phyloP scores from a whole-genome alignment of 768 basidiomycete species.

The Crepidotus variabilis region DNA sequence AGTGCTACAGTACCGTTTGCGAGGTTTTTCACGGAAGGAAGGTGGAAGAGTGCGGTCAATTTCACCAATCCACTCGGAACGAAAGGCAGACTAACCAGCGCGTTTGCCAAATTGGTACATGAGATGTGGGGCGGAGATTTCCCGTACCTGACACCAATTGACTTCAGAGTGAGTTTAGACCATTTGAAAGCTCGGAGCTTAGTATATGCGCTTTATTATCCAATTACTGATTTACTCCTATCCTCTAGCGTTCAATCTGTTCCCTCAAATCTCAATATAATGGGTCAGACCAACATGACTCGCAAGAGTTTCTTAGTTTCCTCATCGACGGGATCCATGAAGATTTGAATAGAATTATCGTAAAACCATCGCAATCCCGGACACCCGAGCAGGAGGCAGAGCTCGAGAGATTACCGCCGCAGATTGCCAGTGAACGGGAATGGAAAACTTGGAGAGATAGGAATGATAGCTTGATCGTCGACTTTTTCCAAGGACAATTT shows the following conservation, averaged over 20 bases:
- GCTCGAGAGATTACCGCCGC: conserved; percentile 80
- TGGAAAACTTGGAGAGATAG: conserved; percentile 88
- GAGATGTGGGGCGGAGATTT: conserved; percentile 88
- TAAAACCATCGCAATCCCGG: conserved; percentile 59
- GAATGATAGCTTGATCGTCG: conserved; percentile 93
- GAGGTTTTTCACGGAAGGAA: conserved; percentile 84
- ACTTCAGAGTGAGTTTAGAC: conserved; percentile 67
- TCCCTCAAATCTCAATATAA: conserved; percentile 69
- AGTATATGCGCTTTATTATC: no score
- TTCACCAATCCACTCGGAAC: conserved; percentile 83
- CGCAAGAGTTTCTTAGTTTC: conserved; percentile 95
- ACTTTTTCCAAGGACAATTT: conserved; percentile 98
- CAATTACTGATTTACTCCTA: no score
- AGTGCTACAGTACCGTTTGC: conserved; percentile 93
- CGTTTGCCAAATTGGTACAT: conserved; percentile 80
- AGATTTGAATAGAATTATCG: conserved; percentile 78
- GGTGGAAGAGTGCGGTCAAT: conserved; percentile 84
- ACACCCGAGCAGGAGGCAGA: conserved; percentile 84
- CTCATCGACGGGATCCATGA: conserved; percentile 91
- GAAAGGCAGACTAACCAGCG: conserved; percentile 73
- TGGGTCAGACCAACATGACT: conserved; percentile 92
- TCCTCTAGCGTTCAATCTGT: conserved; percentile 34
- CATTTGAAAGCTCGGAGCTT: not conserved
- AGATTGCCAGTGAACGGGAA: conserved; percentile 88
- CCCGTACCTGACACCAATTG: conserved; percentile 75